Evolutionary conservation across 108 stramenopile genomes (phyloP), one percentile per base, ranked within the genome.

Genomic region (Schizochytrium sp.): DNA sequence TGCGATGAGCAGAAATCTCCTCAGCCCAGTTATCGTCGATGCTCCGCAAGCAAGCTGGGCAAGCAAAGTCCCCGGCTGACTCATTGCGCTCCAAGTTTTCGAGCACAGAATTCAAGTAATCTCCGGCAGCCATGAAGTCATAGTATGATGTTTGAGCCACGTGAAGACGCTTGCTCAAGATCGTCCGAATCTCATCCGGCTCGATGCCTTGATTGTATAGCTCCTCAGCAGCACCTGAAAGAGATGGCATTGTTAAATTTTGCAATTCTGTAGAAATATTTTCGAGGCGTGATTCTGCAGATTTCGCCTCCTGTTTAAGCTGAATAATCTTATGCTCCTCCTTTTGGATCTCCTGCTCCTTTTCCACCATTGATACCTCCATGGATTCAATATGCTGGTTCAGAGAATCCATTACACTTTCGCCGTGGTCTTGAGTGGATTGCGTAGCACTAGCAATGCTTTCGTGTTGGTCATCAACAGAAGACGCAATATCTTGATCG

Each of bases 31-130:
- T 15, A 15, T 69, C 64, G 42, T 44, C 64, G 3, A 69, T 69
- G 2, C 42, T 38, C 64, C 64, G 64, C 64, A 69, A 44, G 28
- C 64, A 69, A 44, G 64, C 64, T 15, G 64, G 64, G 64, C 64
- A 69, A 8, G 64, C 64, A 38, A 44, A 44, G 42, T 69, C 64
- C 42, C 42, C 64, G 64, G 10, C 28, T 12, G 8, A 38, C 12
- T 38, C 42, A 38, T 69, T 38, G 10, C 64, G 64, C 64, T 38
- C 40, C 0, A 69, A 3, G 42, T 69, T 69, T 69, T 69, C 64
- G 12, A 69, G 64, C 64, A 69, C 64, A 7, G 64, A 44, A 44
- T 69, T 69, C 42, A 69, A 44, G 64, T 69, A 69, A 44, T 69
- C 64, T 7, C 42, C 64, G 15, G 64, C 64, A 8, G 64, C 64